Evolutionary conservation across 1,284 basidiomycete genomes (phyloP).

Genomic region (Leccinum angustisporum): DNA sequence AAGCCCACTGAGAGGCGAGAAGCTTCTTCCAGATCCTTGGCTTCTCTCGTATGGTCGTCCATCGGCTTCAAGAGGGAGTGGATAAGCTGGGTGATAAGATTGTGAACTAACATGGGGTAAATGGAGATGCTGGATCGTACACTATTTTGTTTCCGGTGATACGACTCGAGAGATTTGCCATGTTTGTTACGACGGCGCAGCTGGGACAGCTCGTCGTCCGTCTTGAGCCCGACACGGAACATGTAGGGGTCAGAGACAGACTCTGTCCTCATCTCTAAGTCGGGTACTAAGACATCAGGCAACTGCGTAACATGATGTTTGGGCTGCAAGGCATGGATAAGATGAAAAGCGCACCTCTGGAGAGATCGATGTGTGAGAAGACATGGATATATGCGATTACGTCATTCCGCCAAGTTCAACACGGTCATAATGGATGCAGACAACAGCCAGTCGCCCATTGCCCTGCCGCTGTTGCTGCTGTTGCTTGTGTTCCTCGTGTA

Average conservation of each 20-base stretch:
- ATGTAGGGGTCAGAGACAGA: constrained; percentile 56
- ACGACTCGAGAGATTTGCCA: constrained; percentile 65
- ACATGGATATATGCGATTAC: not conserved
- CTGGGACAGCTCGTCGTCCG: constrained; percentile 58
- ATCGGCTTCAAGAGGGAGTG: constrained; percentile 82
- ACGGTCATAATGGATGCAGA: constrained; percentile 14
- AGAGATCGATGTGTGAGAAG: not conserved
- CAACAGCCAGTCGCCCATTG: constrained; percentile 4
- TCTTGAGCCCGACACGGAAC: constrained; percentile 55
- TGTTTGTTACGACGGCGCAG: constrained; percentile 55
- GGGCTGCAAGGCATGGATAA: not conserved
- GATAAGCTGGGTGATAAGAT: constrained; percentile 61
- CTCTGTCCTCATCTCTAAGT: constrained; percentile 45
- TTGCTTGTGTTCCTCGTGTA: constrained; percentile 47
- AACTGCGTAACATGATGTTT: constrained; percentile 8
- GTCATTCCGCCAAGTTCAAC: not conserved
- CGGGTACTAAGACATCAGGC: constrained; percentile 39
- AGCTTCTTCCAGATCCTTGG: constrained; percentile 61
- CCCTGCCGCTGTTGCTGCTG: constrained; percentile 29
- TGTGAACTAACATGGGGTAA: constrained; percentile 7
- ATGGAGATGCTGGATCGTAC: constrained; percentile 39
- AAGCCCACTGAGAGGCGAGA: constrained; percentile 61
- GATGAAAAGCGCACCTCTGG: constrained; percentile 13
- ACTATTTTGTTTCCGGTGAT: constrained; percentile 83
- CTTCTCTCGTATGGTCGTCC: constrained; percentile 80